Conservation (phyloP, 768 basidiomycete species). For the Hortiboletus flavorubellus region DNA sequence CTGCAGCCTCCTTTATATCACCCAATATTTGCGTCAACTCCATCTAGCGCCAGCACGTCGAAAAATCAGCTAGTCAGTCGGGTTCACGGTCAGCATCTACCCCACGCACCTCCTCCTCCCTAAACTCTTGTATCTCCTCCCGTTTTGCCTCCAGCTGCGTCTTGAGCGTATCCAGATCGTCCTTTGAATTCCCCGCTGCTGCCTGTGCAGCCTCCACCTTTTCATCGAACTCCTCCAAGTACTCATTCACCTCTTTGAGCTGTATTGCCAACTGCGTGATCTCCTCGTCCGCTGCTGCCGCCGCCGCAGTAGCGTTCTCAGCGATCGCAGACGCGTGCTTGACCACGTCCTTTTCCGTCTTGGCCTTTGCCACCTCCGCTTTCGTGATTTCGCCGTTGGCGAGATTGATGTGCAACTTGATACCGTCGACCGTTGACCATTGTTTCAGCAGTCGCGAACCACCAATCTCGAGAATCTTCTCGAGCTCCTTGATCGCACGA, state of each 20-base stretch:
- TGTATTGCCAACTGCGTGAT: conserved; percentile 58
- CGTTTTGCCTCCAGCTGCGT: conserved; percentile 72
- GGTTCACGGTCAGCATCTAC: not conserved
- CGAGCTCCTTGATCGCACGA: conserved; percentile 82
- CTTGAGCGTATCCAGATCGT: conserved; percentile 77
- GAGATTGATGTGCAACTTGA: conserved; percentile 78
- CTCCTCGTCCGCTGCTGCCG: conserved; percentile 66
- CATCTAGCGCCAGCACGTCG: conserved; percentile 47
- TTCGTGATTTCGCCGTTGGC: conserved; percentile 92
- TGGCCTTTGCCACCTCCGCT: conserved; percentile 85
- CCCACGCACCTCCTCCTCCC: conserved; percentile 69
- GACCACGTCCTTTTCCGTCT: conserved; percentile 79
- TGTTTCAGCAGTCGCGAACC: conserved; percentile 85
- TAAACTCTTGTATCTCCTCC: conserved; percentile 74
- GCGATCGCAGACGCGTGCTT: conserved; percentile 62
- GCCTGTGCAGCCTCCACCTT: conserved; percentile 76
- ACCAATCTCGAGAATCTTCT: conserved; percentile 91
- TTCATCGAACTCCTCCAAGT: conserved; percentile 56
- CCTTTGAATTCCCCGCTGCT: conserved; percentile 76
- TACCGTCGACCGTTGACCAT: conserved; percentile 87
- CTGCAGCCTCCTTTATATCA: conserved; percentile 54
- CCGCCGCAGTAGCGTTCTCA: conserved; percentile 48
- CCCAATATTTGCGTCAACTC: conserved; percentile 73
- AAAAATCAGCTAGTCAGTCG: not conserved
- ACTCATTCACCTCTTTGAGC: conserved; percentile 53